Percentiles rank a stretch among this genome's conserved stretches.
Conservation (phyloP, 345 rosid genomes). For the Microcos paniculata region DNA sequence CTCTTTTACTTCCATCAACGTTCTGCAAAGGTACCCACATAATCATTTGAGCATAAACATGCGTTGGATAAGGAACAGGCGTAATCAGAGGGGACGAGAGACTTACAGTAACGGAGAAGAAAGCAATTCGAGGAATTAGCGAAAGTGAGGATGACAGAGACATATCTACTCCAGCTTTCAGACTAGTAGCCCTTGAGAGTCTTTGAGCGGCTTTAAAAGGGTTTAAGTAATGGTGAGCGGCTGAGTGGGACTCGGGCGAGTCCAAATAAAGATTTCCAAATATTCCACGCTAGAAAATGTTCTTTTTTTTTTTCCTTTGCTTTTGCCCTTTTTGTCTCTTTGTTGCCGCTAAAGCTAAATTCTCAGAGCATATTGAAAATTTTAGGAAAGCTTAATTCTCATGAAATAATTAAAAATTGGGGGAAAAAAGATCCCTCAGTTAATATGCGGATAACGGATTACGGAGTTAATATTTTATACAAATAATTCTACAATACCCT, state of each 20-base stretch:
- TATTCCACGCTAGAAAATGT: too few species aligned
- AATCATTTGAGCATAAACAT: neutral
- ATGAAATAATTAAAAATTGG: too few species aligned
- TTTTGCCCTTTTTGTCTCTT: too few species aligned
- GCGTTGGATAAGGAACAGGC: neutral
- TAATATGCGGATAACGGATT: too few species aligned
- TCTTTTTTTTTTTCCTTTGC: too few species aligned
- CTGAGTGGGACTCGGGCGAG: too few species aligned
- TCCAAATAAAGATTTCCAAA: neutral
- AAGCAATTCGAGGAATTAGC: slow-evolving; percentile 9
- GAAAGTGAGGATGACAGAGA: slow-evolving; percentile 15
- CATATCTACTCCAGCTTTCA: neutral
- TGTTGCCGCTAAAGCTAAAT: too few species aligned
- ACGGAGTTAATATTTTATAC: too few species aligned
- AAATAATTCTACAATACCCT: too few species aligned
- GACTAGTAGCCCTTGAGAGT: neutral
- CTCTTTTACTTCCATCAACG: slow-evolving; percentile 27
- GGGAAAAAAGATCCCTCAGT: too few species aligned
- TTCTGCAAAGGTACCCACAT: slow-evolving; percentile 33
- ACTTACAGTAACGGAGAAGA: slow-evolving; percentile 12
- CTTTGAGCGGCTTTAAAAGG: slow-evolving; percentile 8
- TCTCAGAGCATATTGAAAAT: too few species aligned
- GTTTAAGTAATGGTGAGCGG: neutral
- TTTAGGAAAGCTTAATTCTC: too few species aligned
- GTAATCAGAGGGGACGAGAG: neutral